Conservation (phyloP, 2,329 filamentous ascomycete species). For the Cucurbitaria berberidis region DNA sequence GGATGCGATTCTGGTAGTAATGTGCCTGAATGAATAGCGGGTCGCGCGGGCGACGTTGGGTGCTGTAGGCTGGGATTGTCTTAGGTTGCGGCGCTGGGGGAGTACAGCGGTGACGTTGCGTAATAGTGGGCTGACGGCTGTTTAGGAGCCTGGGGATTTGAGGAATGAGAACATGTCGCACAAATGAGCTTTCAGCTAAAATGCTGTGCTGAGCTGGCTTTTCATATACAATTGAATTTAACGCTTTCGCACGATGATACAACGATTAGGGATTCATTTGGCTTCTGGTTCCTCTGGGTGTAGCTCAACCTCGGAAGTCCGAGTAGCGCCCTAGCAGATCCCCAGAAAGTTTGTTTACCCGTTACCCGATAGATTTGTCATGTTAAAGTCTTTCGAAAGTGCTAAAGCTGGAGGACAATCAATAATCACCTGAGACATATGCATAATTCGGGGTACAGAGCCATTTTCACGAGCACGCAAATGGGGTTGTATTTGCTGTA, state of each 20-base stretch:
- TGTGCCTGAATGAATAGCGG: conserved; percentile 30
- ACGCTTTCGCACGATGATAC: conserved; percentile 2
- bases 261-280: conserved; percentile 18
- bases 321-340: conserved; percentile 27
- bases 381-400: neutral
- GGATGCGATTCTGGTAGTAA: conserved; percentile 7
- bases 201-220: neutral
- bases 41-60: conserved; percentile 26
- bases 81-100: conserved; percentile 14
- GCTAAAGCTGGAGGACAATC: neutral
- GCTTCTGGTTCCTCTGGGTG: conserved; percentile 14
- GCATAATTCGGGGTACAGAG: neutral
- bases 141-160: conserved; percentile 7
- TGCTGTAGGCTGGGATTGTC: conserved; percentile 18
- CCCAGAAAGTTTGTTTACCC: conserved; percentile 40
- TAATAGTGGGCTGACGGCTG: conserved; percentile 33
- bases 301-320: conserved; percentile 13
- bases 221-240: neutral
- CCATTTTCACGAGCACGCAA: neutral
- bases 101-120: conserved; percentile 34
- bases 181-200: neutral
- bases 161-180: conserved; percentile 2
- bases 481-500: neutral
- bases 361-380: conserved; percentile 25
- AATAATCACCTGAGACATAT: neutral